These are phyloP conservation scores for Saccharomyces pastorianus DNA, from an alignment of 1,139 yeast genomes.

Conservation along the genomic window DNA sequence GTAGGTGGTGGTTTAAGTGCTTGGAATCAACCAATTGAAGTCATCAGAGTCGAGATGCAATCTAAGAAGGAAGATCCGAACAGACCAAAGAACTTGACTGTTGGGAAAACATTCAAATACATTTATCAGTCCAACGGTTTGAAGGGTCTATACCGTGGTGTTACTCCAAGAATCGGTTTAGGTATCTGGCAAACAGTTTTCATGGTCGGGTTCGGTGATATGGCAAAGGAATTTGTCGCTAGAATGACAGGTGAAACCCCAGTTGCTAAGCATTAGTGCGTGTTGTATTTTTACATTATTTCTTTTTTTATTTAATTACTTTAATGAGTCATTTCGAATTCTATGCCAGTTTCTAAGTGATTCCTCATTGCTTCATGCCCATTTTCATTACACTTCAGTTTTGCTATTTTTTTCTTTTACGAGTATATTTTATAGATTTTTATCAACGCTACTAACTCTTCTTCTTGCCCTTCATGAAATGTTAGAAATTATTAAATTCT, in stretches of 20 bases:
- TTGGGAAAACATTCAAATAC: constrained; percentile 67
- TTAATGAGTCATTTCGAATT: neutral
- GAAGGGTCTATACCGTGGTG: constrained; percentile 91
- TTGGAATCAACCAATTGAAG: constrained; percentile 99
- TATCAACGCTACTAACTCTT: neutral
- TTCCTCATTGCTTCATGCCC: neutral
- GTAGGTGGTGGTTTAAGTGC: constrained; percentile 96
- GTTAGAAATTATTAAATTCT: constrained; percentile 7
- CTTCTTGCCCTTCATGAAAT: neutral
- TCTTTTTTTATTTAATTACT: neutral
- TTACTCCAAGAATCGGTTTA: constrained; percentile 90
- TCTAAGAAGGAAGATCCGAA: constrained; percentile 86
- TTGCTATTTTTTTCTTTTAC: neutral
- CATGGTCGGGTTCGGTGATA: constrained; percentile 97
- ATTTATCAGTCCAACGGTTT: constrained; percentile 76
- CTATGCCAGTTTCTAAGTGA: neutral
- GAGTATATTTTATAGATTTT: neutral
- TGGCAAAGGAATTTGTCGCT: constrained; percentile 61
- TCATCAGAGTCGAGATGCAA: constrained; percentile 96
- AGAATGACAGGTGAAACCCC: constrained; percentile 49
- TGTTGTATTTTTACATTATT: neutral
- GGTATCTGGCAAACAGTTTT: constrained; percentile 98
- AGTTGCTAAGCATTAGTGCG: constrained; percentile 37
- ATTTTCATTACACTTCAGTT: neutral
- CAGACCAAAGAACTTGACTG: constrained; percentile 86